Base-by-base conservation (phyloP, 768 basidiomycete genomes). In the Chalciporus piperatus region DNA sequence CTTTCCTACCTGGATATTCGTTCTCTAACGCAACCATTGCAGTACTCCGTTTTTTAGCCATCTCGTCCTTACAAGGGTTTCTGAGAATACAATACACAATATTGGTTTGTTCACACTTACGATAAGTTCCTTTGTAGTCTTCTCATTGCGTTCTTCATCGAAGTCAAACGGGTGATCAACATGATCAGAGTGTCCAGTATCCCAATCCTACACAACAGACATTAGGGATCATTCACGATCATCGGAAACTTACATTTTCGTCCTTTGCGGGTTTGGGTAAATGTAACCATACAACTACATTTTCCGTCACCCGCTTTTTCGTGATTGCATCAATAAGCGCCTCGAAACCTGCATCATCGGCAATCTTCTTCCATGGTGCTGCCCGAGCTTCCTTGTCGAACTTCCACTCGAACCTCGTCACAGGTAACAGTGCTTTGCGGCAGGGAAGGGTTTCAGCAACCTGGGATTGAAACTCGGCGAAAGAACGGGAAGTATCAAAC, bases 241-340 rank as follows among this genome's bases (percentile, higher is more conserved):
- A 20, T 40, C n/a, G 3, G 20, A 3, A 17, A 28, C 50, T 38
- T 41, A 46, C 44, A n/a, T 46, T 37, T 19, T 51, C 45, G 16
- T 51, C 50, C 39, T 46, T 51, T 8, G 10, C 25, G 19, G 35
- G 50, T 33, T 45, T 45, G 8, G 38, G 44, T 2, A 35, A 39
- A 19, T 41, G 39, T 9, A 51, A 11, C 50, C 50, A 51, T 16
- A 51, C 17, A 6, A 51, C 50, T 22, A 46, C 20, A 22, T 51
- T 51, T 10, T 51, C 27, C 3, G 42, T 39, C 10, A 8, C 22
- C 20, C 10, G 12, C 60, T 42, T 59, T 41, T 16, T 60, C 55
- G 44, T 58, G 46, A 54, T 30, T 12, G 44, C 45, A 41, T 51
- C 45, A 22, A 51, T 13, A 16, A 51, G 50, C 8, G 44, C 50